Conservation (phyloP, 2,329 filamentous ascomycete species). For the Alternaria sp. region DNA sequence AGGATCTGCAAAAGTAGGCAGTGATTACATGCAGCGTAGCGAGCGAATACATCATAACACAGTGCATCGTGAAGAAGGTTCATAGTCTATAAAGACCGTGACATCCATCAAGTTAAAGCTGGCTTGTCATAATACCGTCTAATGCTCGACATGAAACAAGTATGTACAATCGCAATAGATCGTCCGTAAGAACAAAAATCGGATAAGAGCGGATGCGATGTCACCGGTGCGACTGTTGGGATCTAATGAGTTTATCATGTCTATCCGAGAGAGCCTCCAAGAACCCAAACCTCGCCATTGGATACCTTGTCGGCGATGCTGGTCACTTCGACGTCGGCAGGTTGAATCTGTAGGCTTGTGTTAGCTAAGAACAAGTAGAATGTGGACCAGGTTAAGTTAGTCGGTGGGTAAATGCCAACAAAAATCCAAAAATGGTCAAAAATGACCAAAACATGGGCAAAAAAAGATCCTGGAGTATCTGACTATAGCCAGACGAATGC, state of each 20-base stretch:
- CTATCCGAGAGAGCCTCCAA: constrained; percentile 64
- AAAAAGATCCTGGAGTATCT: constrained; percentile 34
- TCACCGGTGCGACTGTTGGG: not conserved
- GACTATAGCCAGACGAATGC: constrained; percentile 36
- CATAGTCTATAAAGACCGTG: not conserved
- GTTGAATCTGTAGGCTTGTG: constrained; percentile 67
- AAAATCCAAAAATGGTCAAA: not conserved
- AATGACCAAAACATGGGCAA: constrained; percentile 7
- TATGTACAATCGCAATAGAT: not conserved
- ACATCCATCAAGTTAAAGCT: not conserved
- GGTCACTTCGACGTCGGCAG: constrained; percentile 78
- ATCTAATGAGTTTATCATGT: not conserved
- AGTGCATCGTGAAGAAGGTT: not conserved
- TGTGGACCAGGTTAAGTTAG: not conserved
- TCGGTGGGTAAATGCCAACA: not conserved
- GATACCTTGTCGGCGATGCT: constrained; percentile 75
- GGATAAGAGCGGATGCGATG: not conserved
- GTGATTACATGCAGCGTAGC: not conserved
- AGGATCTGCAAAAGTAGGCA: not conserved
- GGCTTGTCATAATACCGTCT: not conserved
- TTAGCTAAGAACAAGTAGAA: constrained; percentile 10
- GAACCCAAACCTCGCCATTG: constrained; percentile 89
- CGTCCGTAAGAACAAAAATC: not conserved
- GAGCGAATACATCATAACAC: not conserved
- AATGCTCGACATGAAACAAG: not conserved